A percentile compares a stretch with the other conserved stretches of the same genome.
Evolutionary conservation across 805 yeast genomes (phyloP).

Genomic region (Myxozyma melibiosi): DNA sequence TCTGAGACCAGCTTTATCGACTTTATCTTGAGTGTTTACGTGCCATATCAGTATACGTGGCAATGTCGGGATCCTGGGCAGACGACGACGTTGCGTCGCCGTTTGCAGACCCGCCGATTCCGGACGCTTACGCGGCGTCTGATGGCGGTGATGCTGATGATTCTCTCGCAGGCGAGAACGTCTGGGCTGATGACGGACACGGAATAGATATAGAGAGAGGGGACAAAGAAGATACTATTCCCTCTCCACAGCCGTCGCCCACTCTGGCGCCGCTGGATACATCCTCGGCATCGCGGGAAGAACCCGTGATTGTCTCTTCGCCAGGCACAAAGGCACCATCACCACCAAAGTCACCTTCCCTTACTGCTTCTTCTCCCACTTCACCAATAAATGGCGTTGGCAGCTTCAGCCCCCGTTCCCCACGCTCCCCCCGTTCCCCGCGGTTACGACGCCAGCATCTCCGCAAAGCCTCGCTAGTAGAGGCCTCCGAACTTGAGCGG

Average conservation of each 20-base stretch:
- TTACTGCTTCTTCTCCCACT: neutral
- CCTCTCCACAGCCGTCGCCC: neutral
- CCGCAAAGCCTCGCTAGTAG: slow-evolving; percentile 2
- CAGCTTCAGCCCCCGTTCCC: neutral
- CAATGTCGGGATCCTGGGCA: slow-evolving; percentile 1
- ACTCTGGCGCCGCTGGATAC: neutral
- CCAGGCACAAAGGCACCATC: neutral
- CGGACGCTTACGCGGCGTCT: neutral
- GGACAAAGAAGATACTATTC: neutral
- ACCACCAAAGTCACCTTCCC: neutral
- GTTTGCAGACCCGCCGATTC: slow-evolving; percentile 4
- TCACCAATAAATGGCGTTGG: too few relatives aligned
- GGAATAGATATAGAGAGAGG: neutral
- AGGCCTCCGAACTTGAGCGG: slow-evolving; percentile 23
- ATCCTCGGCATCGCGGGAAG: neutral
- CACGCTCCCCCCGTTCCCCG: slow-evolving; percentile 6
- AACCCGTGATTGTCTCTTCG: too few relatives aligned
- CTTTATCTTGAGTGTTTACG: too few relatives aligned
- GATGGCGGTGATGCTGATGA: neutral
- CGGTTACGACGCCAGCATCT: too few relatives aligned
- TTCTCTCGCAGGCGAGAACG: neutral
- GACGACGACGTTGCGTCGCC: slow-evolving; percentile 9
- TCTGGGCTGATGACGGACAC: slow-evolving; percentile 7
- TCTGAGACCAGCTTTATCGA: too few relatives aligned
- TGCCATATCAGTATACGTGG: too few relatives aligned